phyloP scores from a whole-genome alignment of 2,329 filamentous ascomycete species.

The Zelopaecilomyces penicillatus region DNA sequence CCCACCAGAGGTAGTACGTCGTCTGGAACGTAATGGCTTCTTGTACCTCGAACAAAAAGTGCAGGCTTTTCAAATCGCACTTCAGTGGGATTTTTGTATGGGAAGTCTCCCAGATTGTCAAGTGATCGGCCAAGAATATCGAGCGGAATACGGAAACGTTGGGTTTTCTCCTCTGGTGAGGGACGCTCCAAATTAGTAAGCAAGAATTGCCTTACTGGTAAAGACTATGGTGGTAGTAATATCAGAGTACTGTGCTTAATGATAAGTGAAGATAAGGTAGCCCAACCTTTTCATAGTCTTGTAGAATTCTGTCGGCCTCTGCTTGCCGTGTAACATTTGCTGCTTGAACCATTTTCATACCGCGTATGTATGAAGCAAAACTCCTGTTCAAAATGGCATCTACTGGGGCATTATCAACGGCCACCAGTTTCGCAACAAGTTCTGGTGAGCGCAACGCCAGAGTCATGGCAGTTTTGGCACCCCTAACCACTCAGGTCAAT shows the following conservation, averaged over 20 bases:
- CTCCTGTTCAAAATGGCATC: conserved; percentile 66
- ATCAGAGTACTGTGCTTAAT: too few relatives aligned
- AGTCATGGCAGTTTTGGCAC: conserved; percentile 87
- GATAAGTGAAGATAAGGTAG: too few relatives aligned
- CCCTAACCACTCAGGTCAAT: conserved; percentile 39
- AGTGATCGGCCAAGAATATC: conserved; percentile 59
- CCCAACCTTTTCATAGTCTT: conserved; percentile 60
- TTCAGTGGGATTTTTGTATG: conserved; percentile 64
- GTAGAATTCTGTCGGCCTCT: conserved; percentile 73
- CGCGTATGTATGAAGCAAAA: conserved; percentile 73
- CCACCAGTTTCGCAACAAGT: conserved; percentile 61
- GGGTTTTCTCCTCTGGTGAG: conserved; percentile 37
- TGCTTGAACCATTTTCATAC: conserved; percentile 74
- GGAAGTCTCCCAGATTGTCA: conserved; percentile 77
- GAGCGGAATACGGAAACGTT: conserved; percentile 75
- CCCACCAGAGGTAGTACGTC: conserved; percentile 73
- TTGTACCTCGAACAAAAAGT: conserved; percentile 70
- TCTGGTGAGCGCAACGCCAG: conserved; percentile 65
- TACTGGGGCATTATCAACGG: conserved; percentile 88
- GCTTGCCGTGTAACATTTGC: conserved; percentile 58
- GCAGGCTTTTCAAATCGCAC: conserved; percentile 66
- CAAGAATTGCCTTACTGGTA: conserved; percentile 82
- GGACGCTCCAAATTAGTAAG: conserved; percentile 69
- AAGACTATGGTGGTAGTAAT: conserved; percentile 28
- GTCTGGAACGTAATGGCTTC: conserved; percentile 72